Percentiles rank a stretch among this genome's conserved stretches.
Conservation (phyloP, 176 grass and related monocot genomes). For the Microstegium vimineum region DNA sequence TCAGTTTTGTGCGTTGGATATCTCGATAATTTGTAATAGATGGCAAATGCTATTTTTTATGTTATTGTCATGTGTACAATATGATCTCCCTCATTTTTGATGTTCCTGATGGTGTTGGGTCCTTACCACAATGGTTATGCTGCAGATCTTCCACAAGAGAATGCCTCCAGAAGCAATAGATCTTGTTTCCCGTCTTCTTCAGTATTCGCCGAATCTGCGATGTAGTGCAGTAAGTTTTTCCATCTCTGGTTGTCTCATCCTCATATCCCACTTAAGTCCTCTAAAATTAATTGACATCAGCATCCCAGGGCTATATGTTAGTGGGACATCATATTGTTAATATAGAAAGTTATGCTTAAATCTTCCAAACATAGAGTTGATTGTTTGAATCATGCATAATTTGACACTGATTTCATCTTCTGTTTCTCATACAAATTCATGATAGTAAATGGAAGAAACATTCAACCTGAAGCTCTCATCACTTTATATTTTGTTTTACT, state of each 20-base stretch:
- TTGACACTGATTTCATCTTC: not conserved
- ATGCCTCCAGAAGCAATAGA: constrained; percentile 70
- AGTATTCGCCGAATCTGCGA: constrained; percentile 57
- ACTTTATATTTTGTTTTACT: not conserved
- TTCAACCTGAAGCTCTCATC: not conserved
- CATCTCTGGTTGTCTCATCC: not conserved
- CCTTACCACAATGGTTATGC: not conserved
- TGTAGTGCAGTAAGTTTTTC: constrained; percentile 44
- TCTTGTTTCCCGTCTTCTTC: constrained; percentile 55
- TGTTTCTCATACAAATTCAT: not conserved
- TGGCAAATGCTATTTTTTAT: not conserved
- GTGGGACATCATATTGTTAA: not conserved
- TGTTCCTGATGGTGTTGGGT: not conserved
- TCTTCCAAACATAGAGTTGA: not conserved
- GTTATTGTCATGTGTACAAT: not conserved
- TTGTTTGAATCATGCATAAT: not conserved
- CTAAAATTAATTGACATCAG: not conserved
- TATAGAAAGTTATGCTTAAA: not conserved
- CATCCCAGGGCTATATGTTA: not conserved
- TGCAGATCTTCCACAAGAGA: constrained; percentile 57
- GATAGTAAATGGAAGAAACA: not conserved
- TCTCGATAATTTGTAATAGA: not conserved
- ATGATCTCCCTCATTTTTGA: not conserved
- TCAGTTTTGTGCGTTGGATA: not conserved
- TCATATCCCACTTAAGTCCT: not conserved